Conservation (phyloP, 768 basidiomycete species). For the Coprinellus micaceus region DNA sequence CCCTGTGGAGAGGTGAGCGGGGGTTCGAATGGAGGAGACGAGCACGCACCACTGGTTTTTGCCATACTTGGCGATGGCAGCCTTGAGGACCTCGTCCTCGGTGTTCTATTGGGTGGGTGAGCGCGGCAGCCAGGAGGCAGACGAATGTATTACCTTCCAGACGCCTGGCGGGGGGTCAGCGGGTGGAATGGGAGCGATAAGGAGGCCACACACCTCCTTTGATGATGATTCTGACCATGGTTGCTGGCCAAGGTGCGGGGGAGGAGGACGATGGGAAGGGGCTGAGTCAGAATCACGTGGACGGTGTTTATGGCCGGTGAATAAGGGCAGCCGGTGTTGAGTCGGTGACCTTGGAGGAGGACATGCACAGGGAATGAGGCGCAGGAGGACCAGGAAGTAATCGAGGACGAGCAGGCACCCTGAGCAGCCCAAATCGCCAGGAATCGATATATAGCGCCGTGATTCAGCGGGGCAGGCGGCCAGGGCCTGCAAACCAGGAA, state of each 20-base stretch:
- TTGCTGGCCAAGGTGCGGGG: background rate
- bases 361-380: conserved; percentile 12
- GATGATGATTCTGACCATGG: conserved; percentile 87
- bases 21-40: background rate
- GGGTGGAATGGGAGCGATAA: background rate
- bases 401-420: background rate
- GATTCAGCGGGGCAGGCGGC: conserved; percentile 18
- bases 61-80: conserved; percentile 96
- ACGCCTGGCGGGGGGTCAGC: conserved; percentile 45
- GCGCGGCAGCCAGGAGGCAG: background rate
- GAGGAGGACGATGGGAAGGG: conserved; percentile 7
- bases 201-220: conserved; percentile 64
- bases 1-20: conserved; percentile 49
- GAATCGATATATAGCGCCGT: conserved; percentile 6
- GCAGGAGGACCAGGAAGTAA: background rate
- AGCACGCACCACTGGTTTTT: conserved; percentile 83
- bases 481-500: conserved; percentile 25
- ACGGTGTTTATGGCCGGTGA: conserved; percentile 22
- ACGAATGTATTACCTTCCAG: conserved; percentile 60
- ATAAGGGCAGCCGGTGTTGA: conserved; percentile 17
- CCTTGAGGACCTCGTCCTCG: conserved; percentile 98
- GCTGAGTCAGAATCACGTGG: conserved; percentile 1
- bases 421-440: background rate
- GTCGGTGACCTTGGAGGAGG: conserved; percentile 17
- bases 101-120: conserved; percentile 64